Percentiles rank a stretch among this genome's conserved stretches.
Evolutionary conservation across 176 grass and related monocot genomes (phyloP).

Genomic region (Stipa capillata): DNA sequence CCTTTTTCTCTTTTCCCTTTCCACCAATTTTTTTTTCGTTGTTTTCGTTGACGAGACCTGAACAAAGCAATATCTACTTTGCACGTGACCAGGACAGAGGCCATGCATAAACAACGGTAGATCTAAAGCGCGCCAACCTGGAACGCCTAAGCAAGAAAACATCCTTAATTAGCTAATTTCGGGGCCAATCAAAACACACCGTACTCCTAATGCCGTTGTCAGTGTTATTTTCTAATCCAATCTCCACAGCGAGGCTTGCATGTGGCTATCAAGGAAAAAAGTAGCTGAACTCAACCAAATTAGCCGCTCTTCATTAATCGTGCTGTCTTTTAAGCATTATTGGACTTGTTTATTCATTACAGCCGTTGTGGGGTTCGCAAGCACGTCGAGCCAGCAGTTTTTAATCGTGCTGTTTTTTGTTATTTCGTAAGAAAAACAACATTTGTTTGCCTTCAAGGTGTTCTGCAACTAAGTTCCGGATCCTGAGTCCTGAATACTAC

Average conservation of each 20-base stretch:
- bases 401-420: too few species aligned
- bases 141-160: neutral
- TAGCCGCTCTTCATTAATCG: slow-evolving; percentile 6
- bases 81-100: neutral
- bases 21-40: too few species aligned
- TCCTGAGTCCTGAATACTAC: too few species aligned
- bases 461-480: too few species aligned
- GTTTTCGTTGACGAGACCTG: neutral
- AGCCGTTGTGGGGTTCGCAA: neutral
- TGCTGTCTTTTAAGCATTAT: neutral
- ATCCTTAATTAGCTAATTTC: neutral
- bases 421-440: too few species aligned
- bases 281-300: neutral
- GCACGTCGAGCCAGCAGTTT: neutral
- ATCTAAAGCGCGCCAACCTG: neutral
- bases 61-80: neutral
- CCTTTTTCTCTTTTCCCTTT: too few species aligned
- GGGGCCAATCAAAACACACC: neutral
- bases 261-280: neutral
- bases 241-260: neutral
- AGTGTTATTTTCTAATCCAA: neutral
- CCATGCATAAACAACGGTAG: neutral
- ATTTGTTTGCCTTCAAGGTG: neutral
- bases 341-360: neutral
- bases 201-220: neutral